Evolutionary conservation across 225 moss, liverwort and hornwort species (phyloP).

Genomic region (Bryoerythrophyllum caledonicum): DNA sequence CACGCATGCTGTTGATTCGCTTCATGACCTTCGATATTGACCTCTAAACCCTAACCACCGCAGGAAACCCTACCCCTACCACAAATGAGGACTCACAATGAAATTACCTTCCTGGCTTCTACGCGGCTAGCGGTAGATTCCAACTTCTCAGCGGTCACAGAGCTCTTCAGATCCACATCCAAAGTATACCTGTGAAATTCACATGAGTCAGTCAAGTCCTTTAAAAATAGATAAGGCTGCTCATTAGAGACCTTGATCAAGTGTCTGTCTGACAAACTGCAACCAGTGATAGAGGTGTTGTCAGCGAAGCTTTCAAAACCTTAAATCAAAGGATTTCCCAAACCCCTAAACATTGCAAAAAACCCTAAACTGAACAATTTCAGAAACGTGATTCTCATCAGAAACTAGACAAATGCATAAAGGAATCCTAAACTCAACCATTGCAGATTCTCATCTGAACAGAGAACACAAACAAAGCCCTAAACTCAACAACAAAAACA

Average conservation of each 20-base stretch:
- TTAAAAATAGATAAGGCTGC: not conserved
- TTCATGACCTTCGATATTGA: too few relatives aligned
- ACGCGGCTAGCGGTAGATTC: slow-evolving; percentile 62
- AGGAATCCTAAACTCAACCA: too few relatives aligned
- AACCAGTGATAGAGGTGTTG: slow-evolving; percentile 27
- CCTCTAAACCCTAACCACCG: too few relatives aligned
- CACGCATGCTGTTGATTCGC: too few relatives aligned
- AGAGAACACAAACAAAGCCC: too few relatives aligned
- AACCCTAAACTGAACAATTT: too few relatives aligned
- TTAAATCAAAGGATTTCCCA: not conserved
- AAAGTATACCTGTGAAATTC: slow-evolving; percentile 59
- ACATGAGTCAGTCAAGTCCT: not conserved
- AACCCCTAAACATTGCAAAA: not conserved
- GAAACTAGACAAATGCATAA: too few relatives aligned
- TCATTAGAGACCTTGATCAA: not conserved
- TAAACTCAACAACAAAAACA: too few relatives aligned
- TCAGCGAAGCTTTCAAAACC: slow-evolving; percentile 27
- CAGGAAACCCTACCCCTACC: not conserved
- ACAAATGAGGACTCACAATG: not conserved
- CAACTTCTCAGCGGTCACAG: slow-evolving; percentile 66
- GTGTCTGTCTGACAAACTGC: slow-evolving; percentile 28
- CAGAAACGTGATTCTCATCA: too few relatives aligned
- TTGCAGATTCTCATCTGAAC: too few relatives aligned
- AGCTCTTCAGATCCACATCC: slow-evolving; percentile 73
- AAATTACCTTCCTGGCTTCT: slow-evolving; percentile 68